Evolutionary conservation across 805 yeast species (phyloP).

Genomic region (Saccharomycodes ludwigii): DNA sequence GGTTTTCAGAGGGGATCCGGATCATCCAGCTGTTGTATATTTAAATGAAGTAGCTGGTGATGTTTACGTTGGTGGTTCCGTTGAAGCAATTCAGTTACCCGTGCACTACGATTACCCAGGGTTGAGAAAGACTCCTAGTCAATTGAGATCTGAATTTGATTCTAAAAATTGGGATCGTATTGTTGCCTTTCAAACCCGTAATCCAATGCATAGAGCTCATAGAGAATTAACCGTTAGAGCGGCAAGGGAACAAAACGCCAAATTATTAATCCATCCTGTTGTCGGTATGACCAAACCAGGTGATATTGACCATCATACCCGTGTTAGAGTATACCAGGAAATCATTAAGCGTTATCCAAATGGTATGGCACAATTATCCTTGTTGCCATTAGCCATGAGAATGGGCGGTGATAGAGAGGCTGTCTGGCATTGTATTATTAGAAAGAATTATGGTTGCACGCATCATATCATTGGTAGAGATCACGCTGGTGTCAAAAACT

Average conservation of each 20-base stretch:
- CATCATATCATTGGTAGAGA: conserved; percentile 97
- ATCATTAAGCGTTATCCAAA: conserved; percentile 86
- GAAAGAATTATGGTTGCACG: conserved; percentile 93
- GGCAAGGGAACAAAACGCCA: conserved; percentile 82
- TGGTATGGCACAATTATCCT: conserved; percentile 81
- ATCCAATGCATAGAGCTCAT: conserved; percentile 98
- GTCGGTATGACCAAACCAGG: conserved; percentile 97
- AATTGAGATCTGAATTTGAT: conserved; percentile 72
- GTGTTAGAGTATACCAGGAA: conserved; percentile 91
- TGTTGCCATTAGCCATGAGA: conserved; percentile 93
- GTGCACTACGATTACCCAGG: conserved; percentile 85
- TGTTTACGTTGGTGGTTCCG: conserved; percentile 74
- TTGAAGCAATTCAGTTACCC: conserved; percentile 76
- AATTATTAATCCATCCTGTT: conserved; percentile 88
- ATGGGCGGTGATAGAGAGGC: conserved; percentile 99
- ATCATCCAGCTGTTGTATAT: conserved; percentile 84
- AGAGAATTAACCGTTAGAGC: conserved; percentile 93
- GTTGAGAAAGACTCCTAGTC: conserved; percentile 80
- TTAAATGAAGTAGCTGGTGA: conserved; percentile 67
- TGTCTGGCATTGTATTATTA: conserved; percentile 93
- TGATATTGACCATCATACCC: conserved; percentile 94
- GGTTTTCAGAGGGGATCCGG: conserved; percentile 94
- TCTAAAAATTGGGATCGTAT: conserved; percentile 76
- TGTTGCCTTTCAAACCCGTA: conserved; percentile 96
- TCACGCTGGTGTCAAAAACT: conserved; percentile 88